phyloP scores from a whole-genome alignment of 2,329 filamentous ascomycete species.

The Aspergillus novofumigatus region DNA sequence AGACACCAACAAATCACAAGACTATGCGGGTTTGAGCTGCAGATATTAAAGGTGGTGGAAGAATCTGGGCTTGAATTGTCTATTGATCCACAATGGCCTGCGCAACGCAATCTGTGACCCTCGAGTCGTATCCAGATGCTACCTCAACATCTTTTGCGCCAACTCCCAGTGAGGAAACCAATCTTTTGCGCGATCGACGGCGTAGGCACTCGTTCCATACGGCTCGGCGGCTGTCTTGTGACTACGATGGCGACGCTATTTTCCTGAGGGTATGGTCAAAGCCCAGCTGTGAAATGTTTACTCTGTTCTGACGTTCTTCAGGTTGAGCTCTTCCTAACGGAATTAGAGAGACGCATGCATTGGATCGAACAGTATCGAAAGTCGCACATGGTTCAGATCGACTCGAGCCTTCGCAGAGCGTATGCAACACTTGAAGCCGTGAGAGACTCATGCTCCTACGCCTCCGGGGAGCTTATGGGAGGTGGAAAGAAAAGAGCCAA shows the following conservation, averaged over 20 bases:
- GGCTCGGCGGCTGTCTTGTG: conserved; percentile 38
- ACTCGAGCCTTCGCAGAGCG: conserved; percentile 77
- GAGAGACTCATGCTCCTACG: conserved; percentile 79
- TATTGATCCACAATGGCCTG: conserved; percentile 33
- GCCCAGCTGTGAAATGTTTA: not conserved
- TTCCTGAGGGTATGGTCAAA: conserved; percentile 36
- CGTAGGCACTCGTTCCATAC: conserved; percentile 45
- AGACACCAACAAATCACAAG: not conserved
- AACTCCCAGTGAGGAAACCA: conserved; percentile 29
- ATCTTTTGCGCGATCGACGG: conserved; percentile 36
- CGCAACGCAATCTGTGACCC: conserved; percentile 36
- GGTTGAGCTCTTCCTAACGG: conserved; percentile 58
- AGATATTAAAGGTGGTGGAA: not conserved
- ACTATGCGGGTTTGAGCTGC: conserved; percentile 12
- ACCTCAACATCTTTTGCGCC: conserved; percentile 23
- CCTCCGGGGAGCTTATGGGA: conserved; percentile 85
- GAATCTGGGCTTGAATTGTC: not conserved
- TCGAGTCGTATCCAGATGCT: conserved; percentile 32
- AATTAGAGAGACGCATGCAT: conserved; percentile 81
- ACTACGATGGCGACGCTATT: conserved; percentile 44
- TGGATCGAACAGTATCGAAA: conserved; percentile 86
- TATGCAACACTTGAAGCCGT: conserved; percentile 84
- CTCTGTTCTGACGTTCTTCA: conserved; percentile 15
- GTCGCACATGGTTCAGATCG: conserved; percentile 72
- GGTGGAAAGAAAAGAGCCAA: conserved; percentile 78